A percentile compares a stretch with the other conserved stretches of the same genome.
Evolutionary conservation across 2,329 filamentous ascomycete species (phyloP).

Genomic region (Aspergillus novoparasiticus): DNA sequence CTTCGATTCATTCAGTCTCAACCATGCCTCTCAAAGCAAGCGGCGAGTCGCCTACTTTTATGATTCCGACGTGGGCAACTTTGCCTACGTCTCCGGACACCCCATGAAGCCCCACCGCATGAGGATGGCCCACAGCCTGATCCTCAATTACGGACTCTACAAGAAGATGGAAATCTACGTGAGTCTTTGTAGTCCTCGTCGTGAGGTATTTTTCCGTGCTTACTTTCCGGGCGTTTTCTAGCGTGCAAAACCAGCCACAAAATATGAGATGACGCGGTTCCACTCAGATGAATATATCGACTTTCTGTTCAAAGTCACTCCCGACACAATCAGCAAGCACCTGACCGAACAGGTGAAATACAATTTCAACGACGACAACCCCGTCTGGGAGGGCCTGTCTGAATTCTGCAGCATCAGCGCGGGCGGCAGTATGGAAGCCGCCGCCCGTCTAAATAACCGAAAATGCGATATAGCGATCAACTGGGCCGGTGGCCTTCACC

Average conservation of each 20-base stretch:
- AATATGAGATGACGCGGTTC: conserved; percentile 73
- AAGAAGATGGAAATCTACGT: conserved; percentile 74
- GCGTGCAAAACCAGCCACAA: conserved; percentile 77
- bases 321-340: conserved; percentile 96
- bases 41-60: conserved; percentile 98
- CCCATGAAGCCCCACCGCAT: conserved; percentile 71
- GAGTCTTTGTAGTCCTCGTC: conserved; percentile 30
- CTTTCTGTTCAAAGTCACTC: conserved; percentile 82
- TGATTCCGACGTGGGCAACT: conserved; percentile 97
- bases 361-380: conserved; percentile 66
- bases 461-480: conserved; percentile 72
- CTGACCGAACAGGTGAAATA: conserved; percentile 84
- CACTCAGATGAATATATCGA: conserved; percentile 75
- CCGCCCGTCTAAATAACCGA: conserved; percentile 66
- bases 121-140: conserved; percentile 65
- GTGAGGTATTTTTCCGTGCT: not conserved
- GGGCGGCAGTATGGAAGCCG: conserved; percentile 71
- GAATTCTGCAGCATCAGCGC: conserved; percentile 74
- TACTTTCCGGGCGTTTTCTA: conserved; percentile 40
- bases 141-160: conserved; percentile 73
- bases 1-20: not conserved
- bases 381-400: conserved; percentile 71
- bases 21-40: not conserved
- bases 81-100: conserved; percentile 82
- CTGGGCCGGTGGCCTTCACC: conserved; percentile 95